These are phyloP conservation scores for Coccomyxa subellipsoidea DNA, from an alignment of 163 green algal genomes.

Conservation along the genomic window DNA sequence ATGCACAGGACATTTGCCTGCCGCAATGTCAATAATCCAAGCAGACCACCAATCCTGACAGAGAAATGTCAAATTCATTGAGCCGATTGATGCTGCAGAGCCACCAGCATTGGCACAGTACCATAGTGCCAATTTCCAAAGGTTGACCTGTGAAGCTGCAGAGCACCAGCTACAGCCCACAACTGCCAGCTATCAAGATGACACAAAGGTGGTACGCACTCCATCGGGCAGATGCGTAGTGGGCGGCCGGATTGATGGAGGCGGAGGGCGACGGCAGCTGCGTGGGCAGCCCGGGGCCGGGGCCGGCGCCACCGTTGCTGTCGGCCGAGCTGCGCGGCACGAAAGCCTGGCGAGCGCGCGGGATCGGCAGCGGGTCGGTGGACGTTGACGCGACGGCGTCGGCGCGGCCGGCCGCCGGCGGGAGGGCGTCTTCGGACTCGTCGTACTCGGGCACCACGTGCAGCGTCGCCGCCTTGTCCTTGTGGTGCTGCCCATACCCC, in stretches of 20 bases:
- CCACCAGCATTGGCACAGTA: too few species aligned
- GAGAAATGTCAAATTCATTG: too few species aligned
- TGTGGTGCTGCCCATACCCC: neutral
- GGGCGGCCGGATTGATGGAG: neutral
- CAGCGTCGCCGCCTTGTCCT: constrained; percentile 6
- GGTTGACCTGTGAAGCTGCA: neutral
- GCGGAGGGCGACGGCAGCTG: neutral
- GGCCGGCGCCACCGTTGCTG: neutral
- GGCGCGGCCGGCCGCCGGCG: neutral
- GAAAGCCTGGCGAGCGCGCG: constrained; percentile 8
- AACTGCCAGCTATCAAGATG: neutral
- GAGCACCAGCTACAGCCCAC: neutral
- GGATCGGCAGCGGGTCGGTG: constrained; percentile 1
- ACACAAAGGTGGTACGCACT: neutral
- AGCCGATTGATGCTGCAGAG: too few species aligned
- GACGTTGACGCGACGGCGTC: neutral
- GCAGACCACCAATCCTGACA: too few species aligned
- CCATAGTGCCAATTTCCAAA: too few species aligned
- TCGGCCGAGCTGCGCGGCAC: constrained; percentile 1
- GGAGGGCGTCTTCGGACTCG: neutral
- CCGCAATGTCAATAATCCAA: too few species aligned
- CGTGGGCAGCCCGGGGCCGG: neutral
- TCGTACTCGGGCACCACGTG: constrained; percentile 6
- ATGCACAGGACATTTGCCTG: too few species aligned
- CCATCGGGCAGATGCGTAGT: neutral